These are phyloP conservation scores for Alternaria sp. DNA, from an alignment of 2,329 filamentous ascomycete genomes.

Conservation along the genomic window DNA sequence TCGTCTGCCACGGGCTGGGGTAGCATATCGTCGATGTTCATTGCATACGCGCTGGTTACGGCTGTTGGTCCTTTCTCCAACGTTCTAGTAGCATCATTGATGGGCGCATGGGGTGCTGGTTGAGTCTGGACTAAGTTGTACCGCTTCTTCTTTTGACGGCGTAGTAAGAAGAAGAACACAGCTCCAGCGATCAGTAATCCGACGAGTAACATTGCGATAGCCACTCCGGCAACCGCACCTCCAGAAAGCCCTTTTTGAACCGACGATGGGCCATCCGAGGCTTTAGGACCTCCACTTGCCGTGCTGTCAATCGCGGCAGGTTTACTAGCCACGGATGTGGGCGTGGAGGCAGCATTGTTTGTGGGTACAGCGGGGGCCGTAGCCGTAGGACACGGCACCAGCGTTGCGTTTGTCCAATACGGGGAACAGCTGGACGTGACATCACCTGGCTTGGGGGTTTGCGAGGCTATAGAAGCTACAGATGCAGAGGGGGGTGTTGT, in stretches of 20 bases:
- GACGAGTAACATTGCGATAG: constrained; percentile 28
- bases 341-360: no score
- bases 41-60: background rate
- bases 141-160: background rate
- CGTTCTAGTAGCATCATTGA: background rate
- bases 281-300: no score
- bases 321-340: no score
- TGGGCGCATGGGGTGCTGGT: background rate
- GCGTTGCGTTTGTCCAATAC: no score
- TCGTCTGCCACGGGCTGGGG: constrained; percentile 36
- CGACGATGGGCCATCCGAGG: no score
- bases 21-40: constrained; percentile 24
- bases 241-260: constrained; percentile 12
- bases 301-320: no score
- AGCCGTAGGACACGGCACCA: no score
- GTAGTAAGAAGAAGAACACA: background rate
- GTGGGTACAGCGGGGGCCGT: no score
- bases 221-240: constrained; percentile 30
- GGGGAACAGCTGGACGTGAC: no score
- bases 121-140: background rate
- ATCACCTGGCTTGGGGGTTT: no score
- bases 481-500: no score
- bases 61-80: background rate
- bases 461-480: no score
- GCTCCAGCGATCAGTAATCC: constrained; percentile 23